A percentile compares a stretch with the other conserved stretches of the same genome.
Evolutionary conservation across 1,284 basidiomycete genomes (phyloP).

Genomic region (Microbotryum silenes-acaulis): DNA sequence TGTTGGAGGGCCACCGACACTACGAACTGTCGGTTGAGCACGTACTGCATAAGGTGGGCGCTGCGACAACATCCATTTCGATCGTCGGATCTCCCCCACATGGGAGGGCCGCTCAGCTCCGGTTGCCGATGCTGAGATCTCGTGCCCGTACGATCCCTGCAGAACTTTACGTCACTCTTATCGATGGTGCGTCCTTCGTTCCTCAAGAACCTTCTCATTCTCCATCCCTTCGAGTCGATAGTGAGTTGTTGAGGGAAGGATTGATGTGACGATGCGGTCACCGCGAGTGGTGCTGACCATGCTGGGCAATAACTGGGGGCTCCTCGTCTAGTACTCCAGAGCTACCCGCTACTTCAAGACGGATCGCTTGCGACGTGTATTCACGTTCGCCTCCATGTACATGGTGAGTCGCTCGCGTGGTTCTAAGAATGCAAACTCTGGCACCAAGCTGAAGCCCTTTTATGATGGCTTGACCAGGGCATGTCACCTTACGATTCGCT

Average conservation of each 20-base stretch:
- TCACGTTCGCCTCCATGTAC: conserved; percentile 46
- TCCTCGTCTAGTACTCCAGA: conserved; percentile 38
- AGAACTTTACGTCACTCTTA: conserved; percentile 45
- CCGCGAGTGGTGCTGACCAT: background rate
- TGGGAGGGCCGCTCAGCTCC: too few relatives aligned
- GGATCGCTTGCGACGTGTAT: conserved; percentile 46
- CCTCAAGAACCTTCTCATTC: conserved; percentile 41
- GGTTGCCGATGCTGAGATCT: too few relatives aligned
- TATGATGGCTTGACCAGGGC: conserved; percentile 34
- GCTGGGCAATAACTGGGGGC: conserved; percentile 1
- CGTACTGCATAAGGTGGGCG: conserved; percentile 39
- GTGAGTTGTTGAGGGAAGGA: conserved; percentile 11
- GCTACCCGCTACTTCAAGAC: conserved; percentile 47
- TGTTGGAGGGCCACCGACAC: conserved; percentile 44
- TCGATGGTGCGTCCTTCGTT: conserved; percentile 45
- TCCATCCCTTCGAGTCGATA: conserved; percentile 40
- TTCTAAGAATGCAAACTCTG: background rate
- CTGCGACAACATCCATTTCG: too few relatives aligned
- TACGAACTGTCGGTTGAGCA: conserved; percentile 45
- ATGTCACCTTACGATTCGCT: conserved; percentile 50
- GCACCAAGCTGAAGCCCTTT: conserved; percentile 4
- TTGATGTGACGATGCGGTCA: background rate
- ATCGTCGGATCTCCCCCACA: too few relatives aligned
- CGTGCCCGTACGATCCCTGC: conserved; percentile 6
- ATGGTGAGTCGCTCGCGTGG: conserved; percentile 20